A percentile compares a stretch with the other conserved stretches of the same genome.
phyloP scores from a whole-genome alignment of 2,329 filamentous ascomycete species.

The Cordyceps farinosa region DNA sequence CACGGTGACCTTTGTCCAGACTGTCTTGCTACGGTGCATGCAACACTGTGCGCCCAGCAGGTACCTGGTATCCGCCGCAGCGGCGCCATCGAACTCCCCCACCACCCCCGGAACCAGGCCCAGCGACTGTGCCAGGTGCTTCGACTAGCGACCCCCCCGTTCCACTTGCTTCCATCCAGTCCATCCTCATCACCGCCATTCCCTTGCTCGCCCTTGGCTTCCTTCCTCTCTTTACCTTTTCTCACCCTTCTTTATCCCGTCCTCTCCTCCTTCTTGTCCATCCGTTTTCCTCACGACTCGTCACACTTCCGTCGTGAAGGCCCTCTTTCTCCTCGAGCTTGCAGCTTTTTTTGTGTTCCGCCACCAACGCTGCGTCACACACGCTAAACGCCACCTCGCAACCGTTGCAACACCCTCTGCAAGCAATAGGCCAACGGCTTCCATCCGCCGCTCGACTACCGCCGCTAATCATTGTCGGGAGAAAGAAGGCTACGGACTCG shows the following conservation, averaged over 20 bases:
- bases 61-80: slow-evolving; percentile 13
- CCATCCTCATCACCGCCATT: slow-evolving; percentile 19
- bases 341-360: slow-evolving; percentile 19
- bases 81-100: slow-evolving; percentile 17
- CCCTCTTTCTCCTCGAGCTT: slow-evolving; percentile 19
- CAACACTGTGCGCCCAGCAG: slow-evolving; percentile 2
- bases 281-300: slow-evolving; percentile 14
- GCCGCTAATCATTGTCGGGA: slow-evolving; percentile 11
- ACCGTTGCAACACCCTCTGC: slow-evolving; percentile 6
- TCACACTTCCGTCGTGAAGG: slow-evolving; percentile 14
- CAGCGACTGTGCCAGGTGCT: slow-evolving; percentile 18
- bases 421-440: slow-evolving; percentile 15
- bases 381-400: slow-evolving; percentile 8
- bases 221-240: slow-evolving; percentile 17
- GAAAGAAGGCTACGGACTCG: slow-evolving; percentile 13
- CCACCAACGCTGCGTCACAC: slow-evolving; percentile 7
- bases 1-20: not conserved
- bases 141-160: slow-evolving; percentile 19
- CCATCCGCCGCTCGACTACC: slow-evolving; percentile 2
- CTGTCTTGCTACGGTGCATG: not conserved
- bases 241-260: slow-evolving; percentile 19
- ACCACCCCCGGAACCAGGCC: slow-evolving; percentile 12
- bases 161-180: slow-evolving; percentile 20
- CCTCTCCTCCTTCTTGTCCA: slow-evolving; percentile 17
- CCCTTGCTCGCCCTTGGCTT: slow-evolving; percentile 16